Evolutionary conservation across 2,329 filamentous ascomycete species (phyloP).

Genomic region (Colletotrichum paranaense): DNA sequence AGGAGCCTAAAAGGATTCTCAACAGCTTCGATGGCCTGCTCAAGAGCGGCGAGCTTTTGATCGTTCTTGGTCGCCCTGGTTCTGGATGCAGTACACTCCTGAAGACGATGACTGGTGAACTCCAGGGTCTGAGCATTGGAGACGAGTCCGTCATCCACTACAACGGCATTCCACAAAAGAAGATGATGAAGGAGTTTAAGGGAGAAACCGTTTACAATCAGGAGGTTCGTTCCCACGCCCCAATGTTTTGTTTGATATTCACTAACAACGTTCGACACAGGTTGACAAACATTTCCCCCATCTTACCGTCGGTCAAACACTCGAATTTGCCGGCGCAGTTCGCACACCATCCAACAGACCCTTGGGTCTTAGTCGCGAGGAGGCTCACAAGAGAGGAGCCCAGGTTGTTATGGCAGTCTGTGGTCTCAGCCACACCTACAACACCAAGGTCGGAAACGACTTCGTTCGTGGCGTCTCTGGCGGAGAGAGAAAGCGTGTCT

Average conservation of each 20-base stretch:
- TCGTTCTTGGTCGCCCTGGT: constrained; percentile 75
- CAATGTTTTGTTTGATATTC: too few species aligned
- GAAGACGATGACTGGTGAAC: constrained; percentile 70
- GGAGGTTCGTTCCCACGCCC: constrained; percentile 57
- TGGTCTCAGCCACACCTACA: constrained; percentile 76
- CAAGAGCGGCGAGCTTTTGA: constrained; percentile 72
- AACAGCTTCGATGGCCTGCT: constrained; percentile 73
- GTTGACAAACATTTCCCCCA: constrained; percentile 81
- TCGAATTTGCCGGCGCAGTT: constrained; percentile 78
- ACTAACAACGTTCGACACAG: constrained; percentile 42
- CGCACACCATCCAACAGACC: constrained; percentile 75
- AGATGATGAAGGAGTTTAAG: constrained; percentile 70
- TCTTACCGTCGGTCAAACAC: constrained; percentile 79
- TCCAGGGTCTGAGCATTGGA: constrained; percentile 66
- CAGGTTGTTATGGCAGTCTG: constrained; percentile 78
- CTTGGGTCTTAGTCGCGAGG: constrained; percentile 68
- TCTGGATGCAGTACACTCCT: constrained; percentile 74
- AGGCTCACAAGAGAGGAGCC: constrained; percentile 72
- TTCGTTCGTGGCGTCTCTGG: constrained; percentile 78
- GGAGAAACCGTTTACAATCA: constrained; percentile 80
- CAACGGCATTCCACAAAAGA: constrained; percentile 65
- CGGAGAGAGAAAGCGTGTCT: constrained; percentile 82
- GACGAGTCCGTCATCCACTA: constrained; percentile 67
- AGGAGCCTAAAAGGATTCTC: constrained; percentile 69
- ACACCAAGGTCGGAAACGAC: constrained; percentile 81